Percentiles rank a stretch among this genome's conserved stretches.
Evolutionary conservation across 495 filamentous ascomycete genomes (phyloP).

Genomic region (Penicillium odoratum): DNA sequence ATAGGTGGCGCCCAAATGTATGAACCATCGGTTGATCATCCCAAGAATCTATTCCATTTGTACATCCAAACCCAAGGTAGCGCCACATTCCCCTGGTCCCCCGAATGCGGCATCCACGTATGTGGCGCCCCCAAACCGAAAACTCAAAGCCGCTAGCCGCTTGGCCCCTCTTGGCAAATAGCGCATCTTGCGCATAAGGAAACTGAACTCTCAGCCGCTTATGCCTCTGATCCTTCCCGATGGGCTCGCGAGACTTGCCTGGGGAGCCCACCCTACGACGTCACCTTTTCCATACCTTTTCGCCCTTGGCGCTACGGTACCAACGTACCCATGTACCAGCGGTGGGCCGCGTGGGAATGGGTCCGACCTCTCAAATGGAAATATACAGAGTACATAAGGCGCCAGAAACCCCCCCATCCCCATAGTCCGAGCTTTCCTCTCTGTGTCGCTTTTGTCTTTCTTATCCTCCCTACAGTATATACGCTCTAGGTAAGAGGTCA

Average conservation of each 20-base stretch:
- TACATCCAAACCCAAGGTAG: slow-evolving; percentile 11
- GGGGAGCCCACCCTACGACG: background rate
- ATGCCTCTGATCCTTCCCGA: slow-evolving; percentile 5
- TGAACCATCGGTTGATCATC: too few relatives aligned
- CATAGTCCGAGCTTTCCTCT: slow-evolving; percentile 4
- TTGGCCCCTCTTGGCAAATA: slow-evolving; percentile 1
- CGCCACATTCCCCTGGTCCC: background rate
- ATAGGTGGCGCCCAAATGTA: too few relatives aligned
- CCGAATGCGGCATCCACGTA: slow-evolving; percentile 5
- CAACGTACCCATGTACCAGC: slow-evolving; percentile 1
- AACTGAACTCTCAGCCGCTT: slow-evolving; percentile 2
- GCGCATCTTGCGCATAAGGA: background rate
- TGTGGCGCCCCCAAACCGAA: slow-evolving; percentile 4
- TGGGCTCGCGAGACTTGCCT: slow-evolving; percentile 9
- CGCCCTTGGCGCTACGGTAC: slow-evolving; percentile 2
- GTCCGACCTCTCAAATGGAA: background rate
- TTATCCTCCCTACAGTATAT: background rate
- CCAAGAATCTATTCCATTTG: background rate
- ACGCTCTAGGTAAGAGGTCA: background rate
- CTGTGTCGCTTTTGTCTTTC: slow-evolving; percentile 3
- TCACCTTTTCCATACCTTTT: background rate
- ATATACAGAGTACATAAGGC: slow-evolving; percentile 2
- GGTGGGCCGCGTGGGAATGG: slow-evolving; percentile 1
- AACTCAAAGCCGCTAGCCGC: slow-evolving; percentile 1
- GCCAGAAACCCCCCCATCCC: background rate